Evolutionary conservation across 768 basidiomycete species (phyloP), one percentile per base, ranked within the genome.

Genomic region (Russula ochroleuca): DNA sequence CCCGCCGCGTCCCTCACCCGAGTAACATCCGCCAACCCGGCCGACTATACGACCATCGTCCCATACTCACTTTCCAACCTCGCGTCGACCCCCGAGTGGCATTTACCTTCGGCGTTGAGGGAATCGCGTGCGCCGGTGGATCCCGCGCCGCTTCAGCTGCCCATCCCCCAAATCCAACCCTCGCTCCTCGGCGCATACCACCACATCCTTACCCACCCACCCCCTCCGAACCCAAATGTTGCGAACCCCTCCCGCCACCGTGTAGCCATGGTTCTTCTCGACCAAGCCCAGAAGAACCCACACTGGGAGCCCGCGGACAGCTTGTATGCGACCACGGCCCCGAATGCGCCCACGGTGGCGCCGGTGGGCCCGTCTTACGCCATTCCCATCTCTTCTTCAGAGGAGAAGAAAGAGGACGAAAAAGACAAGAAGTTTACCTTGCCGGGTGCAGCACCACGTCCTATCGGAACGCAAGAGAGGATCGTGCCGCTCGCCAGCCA

Each of bases 31-130:
- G 68, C 75, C 13, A 71, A 74, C 2, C 80, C 85, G 1, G 85
- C 89, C 3, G 87, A 92, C 72, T 88, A 88, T 63, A 76, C 85
- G 28, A 81, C 86, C 13, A 83, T 84, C 69, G 81, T 91, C 1
- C 87, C 90, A 5, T 92, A 92, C 69, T 81, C 80, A 2, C 83
- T 87, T 67, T 92, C 90, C 0, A 79, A 86, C 4, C 82, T 92
- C 25, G 80, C 87, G 5, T 76, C 79, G 8, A 77, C 81, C 8
- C 80, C 87, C 19, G 81, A 87, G 69, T 86, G 87, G 84, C 89
- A 91, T 71, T 77, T 92, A 0, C 88, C 82, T 35, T 62, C 68
- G 11, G 68, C 69, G 3, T 48, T 68, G 7, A 64, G 74, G 14
- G 57, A 61, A 33, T 35, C 62, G 21, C 60, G 52, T 0, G 50